Base-by-base conservation (phyloP, 164 flowering plant species). In the Echeveria elegans region DNA sequence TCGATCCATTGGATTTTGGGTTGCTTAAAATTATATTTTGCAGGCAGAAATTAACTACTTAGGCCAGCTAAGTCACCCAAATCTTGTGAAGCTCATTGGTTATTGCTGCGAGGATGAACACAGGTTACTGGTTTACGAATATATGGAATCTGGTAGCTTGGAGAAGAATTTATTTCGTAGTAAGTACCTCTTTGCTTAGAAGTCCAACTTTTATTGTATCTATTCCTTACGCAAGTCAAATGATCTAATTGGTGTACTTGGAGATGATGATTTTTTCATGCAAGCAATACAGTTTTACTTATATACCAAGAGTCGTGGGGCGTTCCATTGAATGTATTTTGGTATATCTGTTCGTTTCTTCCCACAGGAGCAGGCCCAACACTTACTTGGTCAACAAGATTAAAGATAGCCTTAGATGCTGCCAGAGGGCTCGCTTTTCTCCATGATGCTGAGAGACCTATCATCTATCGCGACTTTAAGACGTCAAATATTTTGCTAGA, bases 401-500 rank as follows among this genome's bases (percentile, higher is more conserved):
- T 93, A 85, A 93, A 88, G 82, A 86, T 93, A 75, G 96, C 96
- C 53, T 77, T 87, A 70, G 90, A 83, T 82, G 96, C 96, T 32
- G 97, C 98, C 26, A 88, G 78, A 76, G 96, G 96, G 76, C 96
- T 92, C 70, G 96, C 96, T 71, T 88, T 83, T 77, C 96, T 93
- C 78, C 98, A 93, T 80, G 88, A 81, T 69, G 90, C 88, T 31
- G 90, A 90, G 73, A 81, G 87, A 59, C 76, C 92, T 40, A 78
- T 90, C 66, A 93, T 93, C 47, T 93, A 90, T 72, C 90, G 97
- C 48, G 98, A 92, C 71, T 87, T 92, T 77, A 92, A 92, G 83
- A 90, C 98, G 40, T 87, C 98, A 67, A 88, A 93, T 72, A 89
- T 93, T 71, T 84, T 93, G 76, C 81, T 92, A 34, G 97, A 92